These are phyloP conservation scores for Aureobasidium musti DNA, from an alignment of 2,329 filamentous ascomycete genomes.

Conservation along the genomic window DNA sequence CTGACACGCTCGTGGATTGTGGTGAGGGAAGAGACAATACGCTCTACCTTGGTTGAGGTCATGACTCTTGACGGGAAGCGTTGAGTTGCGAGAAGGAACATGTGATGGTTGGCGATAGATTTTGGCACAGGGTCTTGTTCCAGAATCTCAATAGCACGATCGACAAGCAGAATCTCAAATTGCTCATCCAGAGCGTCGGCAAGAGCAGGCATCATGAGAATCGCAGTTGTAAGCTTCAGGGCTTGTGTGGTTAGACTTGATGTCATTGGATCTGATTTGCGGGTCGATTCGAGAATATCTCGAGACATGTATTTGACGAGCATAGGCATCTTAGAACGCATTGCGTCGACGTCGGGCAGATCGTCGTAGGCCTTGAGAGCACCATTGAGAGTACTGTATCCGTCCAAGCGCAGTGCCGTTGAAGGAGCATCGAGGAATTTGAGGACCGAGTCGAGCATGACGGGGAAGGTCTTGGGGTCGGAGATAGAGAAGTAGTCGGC, in stretches of 20 bases:
- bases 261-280: constrained; percentile 58
- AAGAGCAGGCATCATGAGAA: constrained; percentile 74
- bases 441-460: constrained; percentile 82
- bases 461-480: constrained; percentile 63
- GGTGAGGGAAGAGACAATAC: constrained; percentile 69
- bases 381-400: constrained; percentile 77
- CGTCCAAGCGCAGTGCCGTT: constrained; percentile 73
- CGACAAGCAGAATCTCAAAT: constrained; percentile 76
- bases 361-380: constrained; percentile 80
- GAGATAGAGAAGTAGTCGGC: constrained; percentile 48
- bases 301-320: constrained; percentile 81
- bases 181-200: constrained; percentile 71
- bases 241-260: constrained; percentile 74
- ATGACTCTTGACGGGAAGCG: constrained; percentile 75
- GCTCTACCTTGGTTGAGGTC: constrained; percentile 68
- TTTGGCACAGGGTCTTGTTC: constrained; percentile 71
- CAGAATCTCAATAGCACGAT: constrained; percentile 74
- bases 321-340: constrained; percentile 73
- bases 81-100: constrained; percentile 79
- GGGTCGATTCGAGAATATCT: constrained; percentile 63
- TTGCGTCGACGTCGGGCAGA: constrained; percentile 70
- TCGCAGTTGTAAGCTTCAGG: constrained; percentile 72
- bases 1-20: constrained; percentile 71
- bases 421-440: constrained; percentile 77
- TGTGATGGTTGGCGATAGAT: constrained; percentile 72